These are phyloP conservation scores for Apocynum venetum DNA, from an alignment of 257 asterid species.

Conservation along the genomic window DNA sequence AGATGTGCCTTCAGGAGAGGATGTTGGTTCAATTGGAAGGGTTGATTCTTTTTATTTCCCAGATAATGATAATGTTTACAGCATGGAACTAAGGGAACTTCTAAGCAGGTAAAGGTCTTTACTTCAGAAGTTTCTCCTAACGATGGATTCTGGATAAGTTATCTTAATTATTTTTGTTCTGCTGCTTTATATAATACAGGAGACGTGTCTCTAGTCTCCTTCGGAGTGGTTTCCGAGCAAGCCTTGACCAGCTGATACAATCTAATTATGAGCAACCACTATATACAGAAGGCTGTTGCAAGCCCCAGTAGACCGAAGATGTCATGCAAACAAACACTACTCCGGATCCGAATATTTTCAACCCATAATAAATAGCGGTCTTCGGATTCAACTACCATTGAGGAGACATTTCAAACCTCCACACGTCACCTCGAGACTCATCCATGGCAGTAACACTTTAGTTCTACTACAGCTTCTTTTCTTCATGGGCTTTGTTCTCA, in stretches of 20 bases:
- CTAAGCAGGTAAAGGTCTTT: slow-evolving; percentile 52
- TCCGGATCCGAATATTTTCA: background rate
- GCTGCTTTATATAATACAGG: slow-evolving; percentile 37
- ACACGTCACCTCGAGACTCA: slow-evolving; percentile 26
- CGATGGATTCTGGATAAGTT: background rate
- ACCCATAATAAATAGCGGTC: slow-evolving; percentile 4
- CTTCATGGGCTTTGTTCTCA: slow-evolving; percentile 65
- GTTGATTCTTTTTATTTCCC: slow-evolving; percentile 38
- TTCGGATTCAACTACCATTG: slow-evolving; percentile 3
- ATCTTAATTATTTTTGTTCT: background rate
- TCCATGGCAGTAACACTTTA: slow-evolving; percentile 57
- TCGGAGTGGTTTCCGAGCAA: slow-evolving; percentile 70
- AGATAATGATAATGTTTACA: slow-evolving; percentile 55
- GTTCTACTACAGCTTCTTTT: slow-evolving; percentile 58
- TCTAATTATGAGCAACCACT: slow-evolving; percentile 20
- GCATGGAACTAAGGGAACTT: slow-evolving; percentile 74
- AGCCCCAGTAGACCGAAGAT: background rate
- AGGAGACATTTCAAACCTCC: slow-evolving; percentile 7
- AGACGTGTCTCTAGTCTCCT: slow-evolving; percentile 86
- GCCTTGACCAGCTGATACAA: slow-evolving; percentile 60
- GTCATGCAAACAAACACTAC: background rate
- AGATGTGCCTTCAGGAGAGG: slow-evolving; percentile 57
- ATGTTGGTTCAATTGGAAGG: slow-evolving; percentile 37
- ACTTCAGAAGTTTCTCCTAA: background rate
- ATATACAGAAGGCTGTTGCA: slow-evolving; percentile 6